Percentiles rank a stretch among this genome's conserved stretches.
phyloP scores from a whole-genome alignment of 1,284 basidiomycete genomes.

The Amylostereum areolatum region DNA sequence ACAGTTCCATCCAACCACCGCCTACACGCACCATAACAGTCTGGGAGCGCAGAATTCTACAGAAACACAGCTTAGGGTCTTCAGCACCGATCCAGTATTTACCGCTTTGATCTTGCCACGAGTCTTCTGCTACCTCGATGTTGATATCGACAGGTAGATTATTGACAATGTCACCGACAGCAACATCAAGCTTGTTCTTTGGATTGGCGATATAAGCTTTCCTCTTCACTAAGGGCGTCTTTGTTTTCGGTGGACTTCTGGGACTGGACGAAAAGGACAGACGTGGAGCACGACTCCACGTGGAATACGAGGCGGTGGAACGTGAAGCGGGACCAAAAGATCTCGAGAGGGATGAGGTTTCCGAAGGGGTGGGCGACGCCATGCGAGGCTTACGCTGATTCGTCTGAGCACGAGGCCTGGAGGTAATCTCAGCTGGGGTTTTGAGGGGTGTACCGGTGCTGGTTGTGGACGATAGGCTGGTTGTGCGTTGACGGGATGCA shows the following conservation, averaged over 20 bases:
- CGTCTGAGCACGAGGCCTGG: slow-evolving; percentile 37
- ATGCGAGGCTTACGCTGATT: slow-evolving; percentile 30
- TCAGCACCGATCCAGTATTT: slow-evolving; percentile 94
- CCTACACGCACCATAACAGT: slow-evolving; percentile 95
- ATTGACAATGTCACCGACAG: slow-evolving; percentile 88
- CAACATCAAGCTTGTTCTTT: slow-evolving; percentile 85
- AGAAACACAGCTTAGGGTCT: slow-evolving; percentile 85
- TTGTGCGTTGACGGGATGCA: slow-evolving; percentile 74
- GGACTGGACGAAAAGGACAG: slow-evolving; percentile 42
- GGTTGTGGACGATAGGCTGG: slow-evolving; percentile 46
- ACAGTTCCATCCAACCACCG: slow-evolving; percentile 90
- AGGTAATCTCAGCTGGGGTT: slow-evolving; percentile 18
- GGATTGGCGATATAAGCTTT: slow-evolving; percentile 81
- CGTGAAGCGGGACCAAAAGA: slow-evolving; percentile 26
- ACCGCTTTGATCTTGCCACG: slow-evolving; percentile 86
- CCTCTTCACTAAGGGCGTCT: slow-evolving; percentile 30
- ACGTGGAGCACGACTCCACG: slow-evolving; percentile 66
- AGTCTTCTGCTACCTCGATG: slow-evolving; percentile 75
- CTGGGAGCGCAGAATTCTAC: slow-evolving; percentile 85
- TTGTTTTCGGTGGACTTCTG: slow-evolving; percentile 37
- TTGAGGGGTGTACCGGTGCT: slow-evolving; percentile 16
- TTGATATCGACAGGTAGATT: slow-evolving; percentile 82
- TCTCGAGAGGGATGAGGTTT: slow-evolving; percentile 10
- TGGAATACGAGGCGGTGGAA: slow-evolving; percentile 37
- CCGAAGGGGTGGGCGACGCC: slow-evolving; percentile 39